Evolutionary conservation across 805 yeast genomes (phyloP).

Genomic region (Debaryomyces tyrocola): DNA sequence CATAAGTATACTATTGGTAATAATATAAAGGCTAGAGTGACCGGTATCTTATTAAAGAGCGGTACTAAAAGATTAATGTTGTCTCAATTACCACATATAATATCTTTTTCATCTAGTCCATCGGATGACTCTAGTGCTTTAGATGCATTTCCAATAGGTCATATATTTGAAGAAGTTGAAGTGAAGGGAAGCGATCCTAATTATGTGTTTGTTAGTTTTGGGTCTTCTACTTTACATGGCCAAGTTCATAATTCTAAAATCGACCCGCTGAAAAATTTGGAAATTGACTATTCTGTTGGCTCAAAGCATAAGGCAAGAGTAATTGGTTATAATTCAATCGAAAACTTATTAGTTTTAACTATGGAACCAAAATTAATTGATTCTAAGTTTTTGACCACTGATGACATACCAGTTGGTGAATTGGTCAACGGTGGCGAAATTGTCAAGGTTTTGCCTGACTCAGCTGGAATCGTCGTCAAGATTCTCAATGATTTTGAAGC

Average conservation of each 20-base stretch:
- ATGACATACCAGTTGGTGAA: conserved; percentile 79
- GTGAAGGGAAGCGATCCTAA: conserved; percentile 60
- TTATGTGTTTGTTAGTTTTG: conserved; percentile 58
- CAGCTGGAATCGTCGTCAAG: conserved; percentile 65
- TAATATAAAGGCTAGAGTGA: conserved; percentile 65
- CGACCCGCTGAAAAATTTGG: conserved; percentile 46
- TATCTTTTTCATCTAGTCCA: conserved; percentile 27
- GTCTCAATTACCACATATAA: conserved; percentile 59
- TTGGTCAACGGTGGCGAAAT: conserved; percentile 53
- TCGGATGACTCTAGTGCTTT: conserved; percentile 27
- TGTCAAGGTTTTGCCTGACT: conserved; percentile 53
- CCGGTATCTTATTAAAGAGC: conserved; percentile 50
- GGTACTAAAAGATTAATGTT: conserved; percentile 62
- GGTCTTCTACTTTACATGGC: conserved; percentile 55
- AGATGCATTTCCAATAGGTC: conserved; percentile 80
- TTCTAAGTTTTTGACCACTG: conserved; percentile 62
- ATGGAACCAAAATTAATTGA: conserved; percentile 64
- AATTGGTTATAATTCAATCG: conserved; percentile 64
- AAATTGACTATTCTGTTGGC: conserved; percentile 56
- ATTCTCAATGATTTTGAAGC: conserved; percentile 71
- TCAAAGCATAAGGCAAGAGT: conserved; percentile 77
- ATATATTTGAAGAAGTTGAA: conserved; percentile 54
- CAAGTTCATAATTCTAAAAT: conserved; percentile 78
- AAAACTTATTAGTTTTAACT: conserved; percentile 65
- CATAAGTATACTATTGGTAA: conserved; percentile 70